A percentile compares a stretch with the other conserved stretches of the same genome.
Evolutionary conservation across 768 basidiomycete species (phyloP).

Genomic region (Neoboletus subvelutipes): DNA sequence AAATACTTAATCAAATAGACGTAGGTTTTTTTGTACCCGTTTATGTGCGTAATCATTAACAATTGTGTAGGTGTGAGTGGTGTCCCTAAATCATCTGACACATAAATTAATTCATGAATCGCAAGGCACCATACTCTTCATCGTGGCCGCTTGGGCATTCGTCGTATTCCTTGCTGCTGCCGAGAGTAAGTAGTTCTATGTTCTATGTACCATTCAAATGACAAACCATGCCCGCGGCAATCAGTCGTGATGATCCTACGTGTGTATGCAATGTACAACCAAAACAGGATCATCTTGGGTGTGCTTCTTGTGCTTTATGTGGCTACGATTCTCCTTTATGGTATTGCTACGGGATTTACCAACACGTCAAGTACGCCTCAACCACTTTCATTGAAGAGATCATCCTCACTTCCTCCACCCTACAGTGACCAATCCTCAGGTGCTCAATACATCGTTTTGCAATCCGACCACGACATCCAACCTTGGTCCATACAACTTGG

Average conservation of each 20-base stretch:
- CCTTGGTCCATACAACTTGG: too few relatives aligned
- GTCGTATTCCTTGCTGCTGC: constrained; percentile 17
- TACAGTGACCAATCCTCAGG: neutral
- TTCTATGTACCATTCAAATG: neutral
- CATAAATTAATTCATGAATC: neutral
- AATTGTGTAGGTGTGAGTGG: constrained; percentile 19
- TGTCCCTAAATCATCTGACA: neutral
- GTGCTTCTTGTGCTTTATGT: too few relatives aligned
- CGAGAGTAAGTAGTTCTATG: constrained; percentile 16
- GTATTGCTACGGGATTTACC: neutral
- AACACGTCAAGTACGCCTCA: neutral
- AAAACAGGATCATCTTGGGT: too few relatives aligned
- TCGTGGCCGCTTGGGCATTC: too few relatives aligned
- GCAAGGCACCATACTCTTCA: constrained; percentile 15
- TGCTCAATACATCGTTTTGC: neutral
- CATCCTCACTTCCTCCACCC: neutral
- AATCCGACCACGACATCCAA: neutral
- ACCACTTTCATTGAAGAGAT: neutral
- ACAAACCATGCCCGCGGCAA: neutral
- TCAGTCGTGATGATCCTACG: constrained; percentile 27
- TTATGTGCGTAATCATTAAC: neutral
- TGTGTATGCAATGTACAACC: too few relatives aligned
- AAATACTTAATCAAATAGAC: constrained; percentile 3
- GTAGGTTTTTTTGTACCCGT: constrained; percentile 4
- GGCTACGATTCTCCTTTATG: constrained; percentile 1